These are phyloP conservation scores for Monilinia vaccinii-corymbosi DNA, from an alignment of 2,329 filamentous ascomycete genomes.

Conservation along the genomic window DNA sequence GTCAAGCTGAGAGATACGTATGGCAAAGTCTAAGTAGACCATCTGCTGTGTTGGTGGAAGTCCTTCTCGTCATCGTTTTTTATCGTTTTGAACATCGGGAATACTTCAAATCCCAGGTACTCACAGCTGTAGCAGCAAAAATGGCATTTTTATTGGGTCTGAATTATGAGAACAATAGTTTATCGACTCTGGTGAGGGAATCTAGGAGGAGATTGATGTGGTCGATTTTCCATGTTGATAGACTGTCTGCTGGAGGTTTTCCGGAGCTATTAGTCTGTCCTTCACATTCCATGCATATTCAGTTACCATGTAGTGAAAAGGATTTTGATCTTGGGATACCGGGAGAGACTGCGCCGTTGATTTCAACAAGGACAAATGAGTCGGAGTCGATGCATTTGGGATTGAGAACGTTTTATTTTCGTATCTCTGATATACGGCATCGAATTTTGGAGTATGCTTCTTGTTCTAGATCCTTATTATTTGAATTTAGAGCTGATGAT, in stretches of 20 bases:
- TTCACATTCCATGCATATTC: constrained; percentile 9
- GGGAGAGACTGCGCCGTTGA: constrained; percentile 7
- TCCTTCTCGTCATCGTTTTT: constrained; percentile 9
- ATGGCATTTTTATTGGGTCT: constrained; percentile 7
- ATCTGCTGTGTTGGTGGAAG: not conserved
- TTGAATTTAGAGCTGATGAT: not conserved
- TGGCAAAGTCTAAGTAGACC: constrained; percentile 5
- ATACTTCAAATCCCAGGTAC: constrained; percentile 6
- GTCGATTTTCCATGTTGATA: constrained; percentile 10
- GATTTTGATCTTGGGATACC: constrained; percentile 11
- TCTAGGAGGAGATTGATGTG: constrained; percentile 7
- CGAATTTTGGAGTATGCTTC: constrained; percentile 6
- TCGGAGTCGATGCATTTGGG: constrained; percentile 9
- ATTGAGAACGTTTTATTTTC: constrained; percentile 7
- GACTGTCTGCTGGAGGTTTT: constrained; percentile 6
- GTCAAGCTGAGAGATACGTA: constrained; percentile 5
- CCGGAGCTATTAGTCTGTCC: constrained; percentile 9
- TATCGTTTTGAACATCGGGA: constrained; percentile 7
- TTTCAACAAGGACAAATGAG: not conserved
- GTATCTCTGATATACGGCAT: constrained; percentile 9
- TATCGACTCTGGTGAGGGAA: constrained; percentile 8
- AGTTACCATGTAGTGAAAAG: constrained; percentile 8
- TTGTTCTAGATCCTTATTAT: not conserved
- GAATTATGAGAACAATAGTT: constrained; percentile 8
- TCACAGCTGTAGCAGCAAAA: constrained; percentile 9